Conservation (phyloP, 257 asterid species). For the Ilex asprella region DNA sequence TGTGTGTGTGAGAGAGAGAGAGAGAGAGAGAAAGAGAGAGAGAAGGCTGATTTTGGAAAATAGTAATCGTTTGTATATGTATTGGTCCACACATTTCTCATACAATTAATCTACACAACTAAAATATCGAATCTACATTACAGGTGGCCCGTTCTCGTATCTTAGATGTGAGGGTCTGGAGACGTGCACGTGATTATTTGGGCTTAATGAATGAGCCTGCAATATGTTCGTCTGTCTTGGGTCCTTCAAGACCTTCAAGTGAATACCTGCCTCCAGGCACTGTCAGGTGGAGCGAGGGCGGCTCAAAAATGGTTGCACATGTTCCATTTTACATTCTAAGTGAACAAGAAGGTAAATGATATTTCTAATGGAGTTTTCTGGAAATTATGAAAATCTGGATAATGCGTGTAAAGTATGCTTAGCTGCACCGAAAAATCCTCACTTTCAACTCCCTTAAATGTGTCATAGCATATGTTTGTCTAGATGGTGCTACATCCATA, state of each 20-base stretch:
- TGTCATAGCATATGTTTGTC: background rate
- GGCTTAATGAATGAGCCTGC: constrained; percentile 91
- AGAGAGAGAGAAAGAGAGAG: background rate
- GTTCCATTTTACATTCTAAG: constrained; percentile 79
- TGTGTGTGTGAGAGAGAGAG: too few relatives aligned
- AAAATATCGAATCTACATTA: background rate
- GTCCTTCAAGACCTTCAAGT: constrained; percentile 47
- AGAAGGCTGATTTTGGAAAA: background rate
- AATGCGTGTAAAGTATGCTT: background rate
- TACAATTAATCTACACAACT: background rate
- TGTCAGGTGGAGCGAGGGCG: constrained; percentile 73
- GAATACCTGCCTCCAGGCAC: constrained; percentile 60
- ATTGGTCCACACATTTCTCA: background rate
- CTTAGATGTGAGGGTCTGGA: constrained; percentile 76
- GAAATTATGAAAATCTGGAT: background rate
- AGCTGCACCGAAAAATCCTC: background rate
- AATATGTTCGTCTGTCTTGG: constrained; percentile 74
- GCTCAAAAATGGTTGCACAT: constrained; percentile 66
- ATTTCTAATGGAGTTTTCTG: background rate
- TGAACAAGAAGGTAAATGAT: constrained; percentile 59
- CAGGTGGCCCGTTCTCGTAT: constrained; percentile 88
- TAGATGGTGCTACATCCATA: background rate
- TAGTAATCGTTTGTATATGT: too few relatives aligned
- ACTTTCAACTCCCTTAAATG: background rate
- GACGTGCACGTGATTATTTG: constrained; percentile 79